A percentile compares a stretch with the other conserved stretches of the same genome.
These are phyloP conservation scores for Plasmodium yoelii DNA, from an alignment of 169 alveolate genomes.

Conservation along the genomic window DNA sequence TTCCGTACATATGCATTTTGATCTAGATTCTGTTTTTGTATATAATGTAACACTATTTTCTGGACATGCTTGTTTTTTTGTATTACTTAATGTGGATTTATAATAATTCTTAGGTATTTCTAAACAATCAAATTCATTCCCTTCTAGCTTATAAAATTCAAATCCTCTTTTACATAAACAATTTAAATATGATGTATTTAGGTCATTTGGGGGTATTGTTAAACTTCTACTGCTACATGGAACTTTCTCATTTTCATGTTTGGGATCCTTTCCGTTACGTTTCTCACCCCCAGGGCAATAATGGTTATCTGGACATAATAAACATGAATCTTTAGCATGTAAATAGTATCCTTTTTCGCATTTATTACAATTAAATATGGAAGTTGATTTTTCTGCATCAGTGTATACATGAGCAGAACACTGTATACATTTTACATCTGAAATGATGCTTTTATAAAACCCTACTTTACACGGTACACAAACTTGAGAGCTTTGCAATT, in stretches of 20 bases:
- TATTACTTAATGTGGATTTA: slow-evolving; percentile 76
- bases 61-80: slow-evolving; percentile 78
- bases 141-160: slow-evolving; percentile 71
- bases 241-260: slow-evolving; percentile 72
- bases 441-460: slow-evolving; percentile 40
- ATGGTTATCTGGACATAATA: slow-evolving; percentile 79
- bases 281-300: slow-evolving; percentile 81
- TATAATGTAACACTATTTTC: slow-evolving; percentile 78
- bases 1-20: slow-evolving; percentile 49
- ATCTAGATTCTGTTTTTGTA: slow-evolving; percentile 44
- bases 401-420: slow-evolving; percentile 76
- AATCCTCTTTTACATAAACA: slow-evolving; percentile 82
- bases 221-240: slow-evolving; percentile 72
- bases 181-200: slow-evolving; percentile 75
- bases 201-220: slow-evolving; percentile 78
- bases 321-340: slow-evolving; percentile 71
- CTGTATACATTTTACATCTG: slow-evolving; percentile 42
- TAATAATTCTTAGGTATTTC: slow-evolving; percentile 71
- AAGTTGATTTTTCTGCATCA: slow-evolving; percentile 37
- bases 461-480: slow-evolving; percentile 69
- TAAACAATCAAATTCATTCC: slow-evolving; percentile 64
- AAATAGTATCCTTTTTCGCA: slow-evolving; percentile 80
- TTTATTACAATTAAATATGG: slow-evolving; percentile 70
- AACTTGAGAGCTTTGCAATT: slow-evolving; percentile 42
- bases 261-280: slow-evolving; percentile 19